A percentile compares a stretch with the other conserved stretches of the same genome.
Conservation (phyloP, 371 early-diverging fungal species). For the Syncephalastrum sp. region DNA sequence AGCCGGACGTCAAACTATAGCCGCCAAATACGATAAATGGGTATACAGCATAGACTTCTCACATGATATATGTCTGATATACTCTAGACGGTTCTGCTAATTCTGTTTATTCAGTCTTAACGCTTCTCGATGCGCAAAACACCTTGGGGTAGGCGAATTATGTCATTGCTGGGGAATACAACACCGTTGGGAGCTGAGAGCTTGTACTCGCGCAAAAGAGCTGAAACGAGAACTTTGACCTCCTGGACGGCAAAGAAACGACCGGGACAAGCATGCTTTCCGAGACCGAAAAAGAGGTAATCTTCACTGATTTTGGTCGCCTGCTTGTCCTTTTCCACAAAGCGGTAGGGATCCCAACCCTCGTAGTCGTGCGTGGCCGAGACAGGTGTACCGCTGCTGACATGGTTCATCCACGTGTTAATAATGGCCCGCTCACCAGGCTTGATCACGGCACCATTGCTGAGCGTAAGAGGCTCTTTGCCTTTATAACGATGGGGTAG, state of each 20-base stretch:
- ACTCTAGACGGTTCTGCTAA: too few relatives aligned
- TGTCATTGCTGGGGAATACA: constrained; percentile 7
- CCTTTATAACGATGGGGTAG: constrained; percentile 32
- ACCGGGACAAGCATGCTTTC: constrained; percentile 36
- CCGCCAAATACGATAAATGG: too few relatives aligned
- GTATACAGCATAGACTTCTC: too few relatives aligned
- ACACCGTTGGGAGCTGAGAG: constrained; percentile 4
- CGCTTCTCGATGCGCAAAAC: too few relatives aligned
- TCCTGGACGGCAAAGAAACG: constrained; percentile 31
- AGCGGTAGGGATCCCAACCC: constrained; percentile 46
- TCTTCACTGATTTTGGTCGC: constrained; percentile 38
- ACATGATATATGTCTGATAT: too few relatives aligned
- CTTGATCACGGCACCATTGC: constrained; percentile 38
- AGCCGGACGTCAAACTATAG: too few relatives aligned
- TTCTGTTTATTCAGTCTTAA: too few relatives aligned
- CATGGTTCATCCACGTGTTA: constrained; percentile 13
- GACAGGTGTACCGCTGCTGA: too few relatives aligned
- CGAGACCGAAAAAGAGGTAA: constrained; percentile 52
- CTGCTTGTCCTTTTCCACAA: constrained; percentile 33
- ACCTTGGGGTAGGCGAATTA: not conserved
- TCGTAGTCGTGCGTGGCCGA: constrained; percentile 17
- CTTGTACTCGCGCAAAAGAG: constrained; percentile 11
- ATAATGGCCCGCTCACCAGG: constrained; percentile 35
- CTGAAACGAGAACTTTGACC: constrained; percentile 16
- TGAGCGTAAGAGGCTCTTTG: constrained; percentile 23